Base-by-base conservation (phyloP, 1,284 basidiomycete species). In the Trichosporon ovoides region DNA sequence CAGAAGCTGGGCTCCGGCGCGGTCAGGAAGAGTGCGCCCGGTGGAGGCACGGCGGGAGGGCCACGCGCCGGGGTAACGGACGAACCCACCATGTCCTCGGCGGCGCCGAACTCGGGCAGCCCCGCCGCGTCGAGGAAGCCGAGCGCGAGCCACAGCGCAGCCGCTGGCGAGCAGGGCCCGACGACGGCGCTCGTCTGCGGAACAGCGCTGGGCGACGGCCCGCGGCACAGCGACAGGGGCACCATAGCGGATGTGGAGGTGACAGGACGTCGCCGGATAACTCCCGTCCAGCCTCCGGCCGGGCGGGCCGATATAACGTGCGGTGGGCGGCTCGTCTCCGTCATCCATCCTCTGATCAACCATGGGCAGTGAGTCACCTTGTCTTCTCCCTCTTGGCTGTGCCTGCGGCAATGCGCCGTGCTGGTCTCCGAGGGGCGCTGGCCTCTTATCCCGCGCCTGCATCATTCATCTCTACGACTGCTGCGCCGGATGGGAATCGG, bases 301-400 rank as follows among this genome's bases (percentile, higher is more conserved):
- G 13, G 33, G 28, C 28, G n/a, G 9, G 19, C 16, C 18, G 28
- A 20, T 35, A 48, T 53, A 38, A 20, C 37, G 43, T 34, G 22
- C 16, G 22, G 34, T 14, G 6, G 9, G 24, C 20, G 36, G 20
- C 20, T 18, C n/a, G 34, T 49, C 22, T 5, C 9, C 28, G 13
- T 50, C 36, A 24, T 18, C 31, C 50, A 53, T 35, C 33, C 24
- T 37, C 14, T 31, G 38, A 20, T 22, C 53, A 55, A 59, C 14
- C 55, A 63, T 63, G 61, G 58, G 56, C 38, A 63, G 61, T 63
- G 56, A 53, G 61, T 62, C 55, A 12, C 19, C 36, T 46, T 11
- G 3, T 6, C 16, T 3, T 14, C 7, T 20, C 6, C 20, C 14
- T 13, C 11, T 13, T 14, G 20, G 11, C n/a, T 11, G 7, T 18